Percentiles rank a stretch among this genome's conserved stretches.
Evolutionary conservation across 2,329 filamentous ascomycete genomes (phyloP).

Genomic region (Pyricularia sp.): DNA sequence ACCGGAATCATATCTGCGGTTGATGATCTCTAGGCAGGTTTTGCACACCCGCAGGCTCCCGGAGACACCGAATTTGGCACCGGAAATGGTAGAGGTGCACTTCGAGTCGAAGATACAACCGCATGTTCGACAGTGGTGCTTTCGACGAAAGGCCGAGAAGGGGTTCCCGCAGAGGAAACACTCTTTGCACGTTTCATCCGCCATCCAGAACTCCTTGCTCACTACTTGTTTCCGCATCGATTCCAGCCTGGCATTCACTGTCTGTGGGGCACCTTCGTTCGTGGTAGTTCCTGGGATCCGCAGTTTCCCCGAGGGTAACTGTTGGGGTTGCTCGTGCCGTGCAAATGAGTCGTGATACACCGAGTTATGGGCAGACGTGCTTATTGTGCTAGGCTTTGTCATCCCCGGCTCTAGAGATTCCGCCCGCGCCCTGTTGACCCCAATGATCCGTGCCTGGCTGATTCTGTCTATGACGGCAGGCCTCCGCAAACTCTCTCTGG

Average conservation of each 20-base stretch:
- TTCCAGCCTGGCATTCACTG: conserved; percentile 47
- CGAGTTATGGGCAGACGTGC: conserved; percentile 44
- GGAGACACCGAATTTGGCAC: conserved; percentile 73
- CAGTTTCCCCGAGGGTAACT: conserved; percentile 30
- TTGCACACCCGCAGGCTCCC: conserved; percentile 83
- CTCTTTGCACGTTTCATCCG: conserved; percentile 93
- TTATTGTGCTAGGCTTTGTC: conserved; percentile 43
- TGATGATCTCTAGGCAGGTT: conserved; percentile 82
- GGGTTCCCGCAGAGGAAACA: conserved; percentile 85
- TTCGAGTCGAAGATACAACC: conserved; percentile 98
- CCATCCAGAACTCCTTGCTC: conserved; percentile 98
- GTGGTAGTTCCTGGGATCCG: conserved; percentile 43
- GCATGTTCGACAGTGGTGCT: conserved; percentile 91
- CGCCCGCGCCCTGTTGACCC: conserved; percentile 35
- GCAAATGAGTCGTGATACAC: conserved; percentile 44
- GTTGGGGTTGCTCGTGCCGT: conserved; percentile 30
- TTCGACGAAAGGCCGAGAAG: conserved; percentile 87
- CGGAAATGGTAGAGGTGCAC: conserved; percentile 84
- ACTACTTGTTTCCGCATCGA: conserved; percentile 77
- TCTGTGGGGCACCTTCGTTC: conserved; percentile 43
- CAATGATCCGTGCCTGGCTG: conserved; percentile 29
- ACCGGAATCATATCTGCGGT: conserved; percentile 71
- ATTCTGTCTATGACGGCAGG: conserved; percentile 44
- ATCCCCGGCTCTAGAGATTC: conserved; percentile 46
- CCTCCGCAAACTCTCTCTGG: conserved; percentile 25